These are phyloP conservation scores for Trametes cingulata DNA, from an alignment of 768 basidiomycete species.

Conservation along the genomic window DNA sequence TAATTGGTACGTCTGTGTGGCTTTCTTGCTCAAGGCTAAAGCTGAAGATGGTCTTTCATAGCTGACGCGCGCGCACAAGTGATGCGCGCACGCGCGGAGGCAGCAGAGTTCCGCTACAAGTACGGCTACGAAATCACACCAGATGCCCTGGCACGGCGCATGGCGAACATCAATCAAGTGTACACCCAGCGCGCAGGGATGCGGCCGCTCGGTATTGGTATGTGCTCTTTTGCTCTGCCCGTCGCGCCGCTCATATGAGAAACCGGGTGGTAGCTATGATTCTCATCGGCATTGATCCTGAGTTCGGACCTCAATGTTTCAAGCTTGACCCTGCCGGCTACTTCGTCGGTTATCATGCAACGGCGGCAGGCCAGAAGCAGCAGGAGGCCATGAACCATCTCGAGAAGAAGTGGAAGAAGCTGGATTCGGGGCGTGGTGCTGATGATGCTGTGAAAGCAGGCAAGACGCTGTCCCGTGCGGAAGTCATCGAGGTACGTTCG, in stretches of 20 bases:
- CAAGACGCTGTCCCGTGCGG: constrained; percentile 65
- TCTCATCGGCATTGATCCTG: constrained; percentile 88
- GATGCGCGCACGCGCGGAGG: constrained; percentile 80
- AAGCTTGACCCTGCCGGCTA: constrained; percentile 99
- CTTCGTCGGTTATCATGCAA: constrained; percentile 98
- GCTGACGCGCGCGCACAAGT: constrained; percentile 95
- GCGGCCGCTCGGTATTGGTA: constrained; percentile 95
- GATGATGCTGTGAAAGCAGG: constrained; percentile 80
- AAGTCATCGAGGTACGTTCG: constrained; percentile 83
- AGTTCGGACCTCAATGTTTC: constrained; percentile 94
- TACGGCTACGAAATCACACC: constrained; percentile 98
- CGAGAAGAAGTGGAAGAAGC: constrained; percentile 99
- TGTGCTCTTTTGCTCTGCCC: constrained; percentile 29
- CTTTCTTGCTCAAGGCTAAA: neutral
- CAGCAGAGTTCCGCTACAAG: constrained; percentile 92
- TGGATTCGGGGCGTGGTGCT: constrained; percentile 74
- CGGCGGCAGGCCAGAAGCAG: constrained; percentile 94
- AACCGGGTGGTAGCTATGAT: constrained; percentile 74
- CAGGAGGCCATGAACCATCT: constrained; percentile 98
- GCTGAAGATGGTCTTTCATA: constrained; percentile 30
- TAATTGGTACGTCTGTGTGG: constrained; percentile 64
- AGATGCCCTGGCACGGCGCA: constrained; percentile 88
- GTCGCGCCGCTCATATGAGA: neutral
- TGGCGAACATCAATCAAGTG: constrained; percentile 98
- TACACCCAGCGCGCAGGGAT: constrained; percentile 98